Base-by-base conservation (phyloP, 805 yeast species). In the Ogataea wickerhamii region DNA sequence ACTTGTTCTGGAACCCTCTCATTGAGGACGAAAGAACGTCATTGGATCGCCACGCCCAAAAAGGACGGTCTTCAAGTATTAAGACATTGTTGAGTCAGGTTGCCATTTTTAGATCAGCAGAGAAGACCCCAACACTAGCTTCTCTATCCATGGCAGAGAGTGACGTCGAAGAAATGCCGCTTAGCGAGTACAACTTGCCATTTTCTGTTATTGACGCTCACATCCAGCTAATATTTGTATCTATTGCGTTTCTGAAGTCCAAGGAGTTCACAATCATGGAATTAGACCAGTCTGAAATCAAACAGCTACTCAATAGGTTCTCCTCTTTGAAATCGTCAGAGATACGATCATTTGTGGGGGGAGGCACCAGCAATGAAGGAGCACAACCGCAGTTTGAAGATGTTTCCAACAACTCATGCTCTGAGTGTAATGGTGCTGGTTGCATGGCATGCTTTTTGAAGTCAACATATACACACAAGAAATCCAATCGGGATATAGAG, bases 271-370 rank as follows among this genome's bases (percentile, higher is more conserved):
- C 83, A 27, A 69, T 89, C 38, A 71, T 86, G 47, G 97, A 89
- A 56, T 79, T 88, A 47, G 98, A 89, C 53, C 95, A 87, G 56
- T 80, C 85, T 46, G 98, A 89, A 61, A 86, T 87, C 31, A 70
- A 88, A 26, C 94, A 88, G 55, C 78, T 79, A 47, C 68, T 89
- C 44, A 76, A 77, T 44, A 73, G 80, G 26, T 55, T 74, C 32
- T 76, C 80, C 1, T 68, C 79, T 11, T 65, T 57, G 58, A 55
- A 44, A 38, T 54, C 52, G 28, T 53, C 53, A 24, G 66, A 56
- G 25, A 49, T 55, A 12, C 46, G 51, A 34, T 49, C 60, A 10
- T 52, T 42, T 38, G 52, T 57, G 31, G 54, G 60, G 12, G 45
- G 55, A 26, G 46, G 39, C 28, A 32, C 37, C 5, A 38, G 37